Evolutionary conservation across 2,329 filamentous ascomycete species (phyloP), one percentile per base, ranked within the genome.

Genomic region (Paradendryphiella salina): DNA sequence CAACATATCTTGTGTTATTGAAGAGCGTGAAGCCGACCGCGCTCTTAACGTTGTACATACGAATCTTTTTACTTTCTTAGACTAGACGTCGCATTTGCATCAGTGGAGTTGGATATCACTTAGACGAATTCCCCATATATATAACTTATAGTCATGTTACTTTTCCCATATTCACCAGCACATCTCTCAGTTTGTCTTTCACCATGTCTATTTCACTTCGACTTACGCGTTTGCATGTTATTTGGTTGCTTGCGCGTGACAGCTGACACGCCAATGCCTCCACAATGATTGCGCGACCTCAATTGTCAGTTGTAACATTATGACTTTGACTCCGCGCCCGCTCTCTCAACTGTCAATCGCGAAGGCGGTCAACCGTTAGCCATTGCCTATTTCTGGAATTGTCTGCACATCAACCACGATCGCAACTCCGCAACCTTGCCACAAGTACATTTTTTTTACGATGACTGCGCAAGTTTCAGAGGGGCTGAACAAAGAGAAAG

Each of bases 1-100:
- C 76, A 99, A 97, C 74, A 99, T 99, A 54, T 96, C 91, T 9
- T 99, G 94, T 70, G 94, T 99, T 37, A 96, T 99, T 71, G 90
- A 95, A 66, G 90, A 90, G 61, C 81, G 86, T 60, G 91, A 97
- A 70, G 92, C 94, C 17, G 90, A 92, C 62, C 85, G 94, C 61
- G 94, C 94, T 26, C 88, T 99, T 80, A 97, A 95, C 71, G 90
- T 97, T 66, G 81, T 99, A 59, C 94, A 99, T 73, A 97, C 94
- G 15, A 93, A 92, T 77, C 83, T 99, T 50, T 97, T 99, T 72
- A 96, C 92, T 1, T 97, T 96, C 75, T 80, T 96, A 67, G 92
- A 96, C 56, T 90, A 70, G 59, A 43, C 31, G 18, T 50, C 53
- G 56, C 58, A 59, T 66, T 51, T 62, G 66, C 63, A 66, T 65